Evolutionary conservation across 2,329 filamentous ascomycete species (phyloP), one percentile per base, ranked within the genome.

Genomic region (Paraconiothyrium sp.): DNA sequence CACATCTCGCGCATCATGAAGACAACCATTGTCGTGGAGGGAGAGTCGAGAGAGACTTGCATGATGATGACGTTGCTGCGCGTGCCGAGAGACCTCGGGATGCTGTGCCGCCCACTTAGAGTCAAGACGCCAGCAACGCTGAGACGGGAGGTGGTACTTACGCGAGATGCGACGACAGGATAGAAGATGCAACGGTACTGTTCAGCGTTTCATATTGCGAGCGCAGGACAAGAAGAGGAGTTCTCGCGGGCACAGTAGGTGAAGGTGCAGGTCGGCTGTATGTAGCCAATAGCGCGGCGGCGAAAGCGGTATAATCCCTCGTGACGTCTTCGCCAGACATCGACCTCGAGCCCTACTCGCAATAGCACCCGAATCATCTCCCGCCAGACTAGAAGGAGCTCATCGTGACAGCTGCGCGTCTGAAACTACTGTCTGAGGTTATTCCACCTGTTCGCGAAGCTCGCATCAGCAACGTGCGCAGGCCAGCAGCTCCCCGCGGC

Each of bases 261-360:
- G 35, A 5, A 37, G 35, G 27, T 37, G 22, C 30, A 35, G 8
- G 51, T n/a, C 39, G 35, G 51, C 22, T 32, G 52, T 14, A 32
- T 22, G 52, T 13, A 44, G 43, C 34, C 32, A 57, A 37, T 47
- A 13, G 20, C 54, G 46, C 5, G 14, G 34, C 37, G 52, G 39
- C 44, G 14, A 49, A 49, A 57, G 30, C 32, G 16, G 32, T 14
- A 7, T 56, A 32, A 16, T 30, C 2, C 16, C 44, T 34, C 52
- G 39, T 55, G 52, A 55, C 52, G 24, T 55, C 52, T 8, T 48
- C 24, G 24, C 30, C 20, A 13, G 14, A 16, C 20, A 4, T 32
- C 51, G 7, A 44, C 16, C 22, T 54, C 35, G n/a, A n/a, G 24
- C 35, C 13, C 35, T 43, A 43, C 50, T 14, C 16, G 9, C 48